These are phyloP conservation scores for Urochloa ruziziensis DNA, from an alignment of 176 grass and related monocot species.

Conservation along the genomic window DNA sequence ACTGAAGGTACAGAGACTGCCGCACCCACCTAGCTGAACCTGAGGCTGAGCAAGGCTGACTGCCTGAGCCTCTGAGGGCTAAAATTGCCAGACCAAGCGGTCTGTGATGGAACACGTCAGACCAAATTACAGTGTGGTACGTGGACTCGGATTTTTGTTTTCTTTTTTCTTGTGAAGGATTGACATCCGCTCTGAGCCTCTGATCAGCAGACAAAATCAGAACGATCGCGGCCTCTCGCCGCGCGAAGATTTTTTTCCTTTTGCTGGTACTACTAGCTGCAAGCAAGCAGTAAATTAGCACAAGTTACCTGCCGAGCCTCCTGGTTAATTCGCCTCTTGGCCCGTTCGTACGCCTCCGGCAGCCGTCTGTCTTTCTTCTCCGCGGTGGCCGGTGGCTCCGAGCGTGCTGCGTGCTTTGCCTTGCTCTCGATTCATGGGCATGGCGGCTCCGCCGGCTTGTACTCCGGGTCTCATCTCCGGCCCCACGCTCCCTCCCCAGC, in stretches of 20 bases:
- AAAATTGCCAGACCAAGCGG: slow-evolving; percentile 1
- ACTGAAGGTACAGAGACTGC: background rate
- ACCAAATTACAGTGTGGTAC: background rate
- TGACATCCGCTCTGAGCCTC: background rate
- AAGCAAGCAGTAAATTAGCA: background rate
- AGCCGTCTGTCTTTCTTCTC: background rate
- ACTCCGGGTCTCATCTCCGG: background rate
- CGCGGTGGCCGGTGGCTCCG: background rate
- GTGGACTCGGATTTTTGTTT: background rate
- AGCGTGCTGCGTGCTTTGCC: background rate
- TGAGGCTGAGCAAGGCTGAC: background rate
- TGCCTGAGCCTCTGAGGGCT: background rate
- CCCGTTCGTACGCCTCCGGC: background rate
- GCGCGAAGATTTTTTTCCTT: background rate
- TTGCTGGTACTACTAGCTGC: background rate
- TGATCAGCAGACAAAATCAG: background rate
- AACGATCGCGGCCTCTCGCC: background rate
- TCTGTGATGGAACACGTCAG: slow-evolving; percentile 30
- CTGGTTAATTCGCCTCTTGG: background rate
- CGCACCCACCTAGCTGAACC: background rate
- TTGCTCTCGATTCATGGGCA: background rate
- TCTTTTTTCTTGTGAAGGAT: background rate
- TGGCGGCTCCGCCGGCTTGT: slow-evolving; percentile 39
- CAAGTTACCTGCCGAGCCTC: background rate
- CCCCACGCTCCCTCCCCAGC: slow-evolving; percentile 7